phyloP scores from a whole-genome alignment of 768 basidiomycete genomes.

The Boletus rubroflammeus region DNA sequence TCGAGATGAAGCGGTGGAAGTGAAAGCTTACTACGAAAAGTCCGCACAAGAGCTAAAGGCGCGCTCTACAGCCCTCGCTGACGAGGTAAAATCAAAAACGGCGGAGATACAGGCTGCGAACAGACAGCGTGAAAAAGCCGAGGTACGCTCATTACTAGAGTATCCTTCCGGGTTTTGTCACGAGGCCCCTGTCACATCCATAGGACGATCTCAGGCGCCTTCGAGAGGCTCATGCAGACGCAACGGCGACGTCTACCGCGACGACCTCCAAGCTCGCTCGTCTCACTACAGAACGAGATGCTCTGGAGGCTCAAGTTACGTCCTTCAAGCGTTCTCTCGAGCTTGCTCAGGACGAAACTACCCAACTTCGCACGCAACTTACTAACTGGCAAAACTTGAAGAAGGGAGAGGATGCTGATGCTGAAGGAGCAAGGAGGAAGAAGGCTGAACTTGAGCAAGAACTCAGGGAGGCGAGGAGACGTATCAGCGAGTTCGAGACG shows the following conservation, averaged over 20 bases:
- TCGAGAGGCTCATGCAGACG: constrained; percentile 48
- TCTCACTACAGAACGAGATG: constrained; percentile 53
- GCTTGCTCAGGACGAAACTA: constrained; percentile 53
- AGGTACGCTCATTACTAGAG: constrained; percentile 35
- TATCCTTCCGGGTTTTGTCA: neutral
- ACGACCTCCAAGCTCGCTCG: constrained; percentile 54
- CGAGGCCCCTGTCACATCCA: neutral
- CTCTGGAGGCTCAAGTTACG: constrained; percentile 45
- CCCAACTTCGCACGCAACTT: constrained; percentile 59
- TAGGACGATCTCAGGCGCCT: constrained; percentile 42
- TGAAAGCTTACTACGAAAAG: constrained; percentile 23
- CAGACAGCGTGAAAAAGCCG: constrained; percentile 43
- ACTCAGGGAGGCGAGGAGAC: constrained; percentile 43
- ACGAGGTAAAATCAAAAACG: constrained; percentile 39
- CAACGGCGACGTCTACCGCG: constrained; percentile 45
- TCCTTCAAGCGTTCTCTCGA: constrained; percentile 56
- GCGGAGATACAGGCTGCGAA: constrained; percentile 38
- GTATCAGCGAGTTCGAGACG: constrained; percentile 30
- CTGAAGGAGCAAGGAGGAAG: constrained; percentile 51
- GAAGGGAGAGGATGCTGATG: constrained; percentile 56
- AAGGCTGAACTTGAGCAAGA: constrained; percentile 55
- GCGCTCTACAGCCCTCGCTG: constrained; percentile 32
- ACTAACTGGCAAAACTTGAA: constrained; percentile 69
- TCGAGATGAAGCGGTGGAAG: constrained; percentile 28
- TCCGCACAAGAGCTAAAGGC: constrained; percentile 28